phyloP scores from a whole-genome alignment of 2,329 filamentous ascomycete genomes.

The Fusarium sp. region DNA sequence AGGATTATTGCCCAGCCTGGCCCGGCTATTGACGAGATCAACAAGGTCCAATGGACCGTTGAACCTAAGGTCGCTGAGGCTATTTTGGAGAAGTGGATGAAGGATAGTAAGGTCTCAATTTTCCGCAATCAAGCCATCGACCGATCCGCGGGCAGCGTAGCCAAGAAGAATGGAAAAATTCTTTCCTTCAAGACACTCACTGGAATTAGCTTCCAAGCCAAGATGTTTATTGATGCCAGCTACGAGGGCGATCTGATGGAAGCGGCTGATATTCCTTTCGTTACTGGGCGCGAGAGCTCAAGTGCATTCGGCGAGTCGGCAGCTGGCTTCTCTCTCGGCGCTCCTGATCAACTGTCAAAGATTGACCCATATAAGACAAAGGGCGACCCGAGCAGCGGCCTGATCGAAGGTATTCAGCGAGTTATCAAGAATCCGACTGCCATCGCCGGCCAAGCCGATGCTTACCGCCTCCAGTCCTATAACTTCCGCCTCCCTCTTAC shows the following conservation, averaged over 20 bases:
- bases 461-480: slow-evolving; percentile 40
- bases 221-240: slow-evolving; percentile 43
- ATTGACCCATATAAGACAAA: slow-evolving; percentile 34
- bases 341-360: slow-evolving; percentile 7
- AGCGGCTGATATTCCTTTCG: slow-evolving; percentile 32
- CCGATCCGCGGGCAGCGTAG: slow-evolving; percentile 18
- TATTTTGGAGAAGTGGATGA: slow-evolving; percentile 38
- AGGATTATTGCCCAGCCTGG: slow-evolving; percentile 38
- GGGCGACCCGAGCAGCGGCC: slow-evolving; percentile 26
- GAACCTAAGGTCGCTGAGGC: slow-evolving; percentile 40
- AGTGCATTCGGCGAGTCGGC: slow-evolving; percentile 28
- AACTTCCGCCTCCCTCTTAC: slow-evolving; percentile 41
- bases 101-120: slow-evolving; percentile 33
- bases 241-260: slow-evolving; percentile 44
- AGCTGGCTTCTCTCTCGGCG: slow-evolving; percentile 28
- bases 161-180: slow-evolving; percentile 35
- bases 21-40: slow-evolving; percentile 35
- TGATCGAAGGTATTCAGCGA: slow-evolving; percentile 29
- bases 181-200: slow-evolving; percentile 30
- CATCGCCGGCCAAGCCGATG: no score
- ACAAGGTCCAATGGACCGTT: slow-evolving; percentile 43
- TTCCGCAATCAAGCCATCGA: slow-evolving; percentile 38
- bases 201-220: slow-evolving; percentile 27
- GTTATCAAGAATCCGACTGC: slow-evolving; percentile 26
- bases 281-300: slow-evolving; percentile 33